phyloP scores from a whole-genome alignment of 345 rosid species.

The Gossypium mustelinum region DNA sequence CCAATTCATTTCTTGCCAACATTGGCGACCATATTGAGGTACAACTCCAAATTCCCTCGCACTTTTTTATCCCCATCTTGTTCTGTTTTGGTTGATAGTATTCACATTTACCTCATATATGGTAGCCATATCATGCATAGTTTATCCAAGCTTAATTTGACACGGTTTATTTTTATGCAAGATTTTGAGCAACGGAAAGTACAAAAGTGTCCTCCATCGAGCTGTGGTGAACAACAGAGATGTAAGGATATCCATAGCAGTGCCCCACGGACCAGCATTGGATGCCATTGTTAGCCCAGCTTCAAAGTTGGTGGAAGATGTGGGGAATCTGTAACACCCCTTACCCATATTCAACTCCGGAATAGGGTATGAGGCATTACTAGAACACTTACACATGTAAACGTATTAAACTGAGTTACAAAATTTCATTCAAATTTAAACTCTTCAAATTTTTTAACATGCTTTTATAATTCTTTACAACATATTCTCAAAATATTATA shows the following conservation, averaged over 20 bases:
- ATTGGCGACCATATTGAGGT: slow-evolving; percentile 57
- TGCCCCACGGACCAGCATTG: slow-evolving; percentile 38
- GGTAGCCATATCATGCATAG: no score
- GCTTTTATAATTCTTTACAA: no score
- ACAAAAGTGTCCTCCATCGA: slow-evolving; percentile 47
- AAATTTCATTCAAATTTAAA: no score
- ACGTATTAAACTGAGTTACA: no score
- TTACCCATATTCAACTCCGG: no score
- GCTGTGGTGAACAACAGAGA: slow-evolving; percentile 37
- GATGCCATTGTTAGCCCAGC: slow-evolving; percentile 37
- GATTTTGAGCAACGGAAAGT: slow-evolving; percentile 58
- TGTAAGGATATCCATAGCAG: slow-evolving; percentile 34
- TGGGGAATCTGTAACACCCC: neutral
- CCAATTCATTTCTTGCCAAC: slow-evolving; percentile 3
- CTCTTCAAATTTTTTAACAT: no score
- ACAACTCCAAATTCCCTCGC: no score
- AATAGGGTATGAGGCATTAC: no score
- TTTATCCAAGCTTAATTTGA: no score
- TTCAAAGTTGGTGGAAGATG: slow-evolving; percentile 23
- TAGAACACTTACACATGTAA: no score
- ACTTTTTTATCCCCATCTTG: neutral
- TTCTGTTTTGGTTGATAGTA: neutral
- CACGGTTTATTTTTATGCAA: neutral
- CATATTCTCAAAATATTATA: no score
- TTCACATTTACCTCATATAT: no score